Percentiles rank a stretch among this genome's conserved stretches.
These are phyloP conservation scores for Rhodotorula taiwanensis DNA, from an alignment of 768 basidiomycete genomes.

Conservation along the genomic window DNA sequence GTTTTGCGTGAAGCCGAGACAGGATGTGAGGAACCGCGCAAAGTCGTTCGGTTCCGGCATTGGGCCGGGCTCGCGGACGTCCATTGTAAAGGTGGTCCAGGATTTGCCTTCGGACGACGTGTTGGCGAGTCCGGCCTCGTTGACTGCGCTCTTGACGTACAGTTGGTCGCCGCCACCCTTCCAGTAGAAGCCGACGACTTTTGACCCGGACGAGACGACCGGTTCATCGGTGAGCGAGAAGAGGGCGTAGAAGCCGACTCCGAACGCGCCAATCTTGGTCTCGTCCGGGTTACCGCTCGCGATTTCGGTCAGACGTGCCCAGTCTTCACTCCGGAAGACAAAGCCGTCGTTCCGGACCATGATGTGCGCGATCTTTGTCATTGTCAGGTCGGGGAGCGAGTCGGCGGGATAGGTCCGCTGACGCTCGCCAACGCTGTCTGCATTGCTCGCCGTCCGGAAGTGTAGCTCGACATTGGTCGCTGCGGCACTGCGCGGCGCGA, in stretches of 20 bases:
- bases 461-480: slow-evolving; percentile 61
- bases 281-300: slow-evolving; percentile 93
- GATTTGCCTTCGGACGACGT: slow-evolving; percentile 43
- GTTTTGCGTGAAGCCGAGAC: slow-evolving; percentile 84
- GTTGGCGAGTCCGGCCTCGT: slow-evolving; percentile 25
- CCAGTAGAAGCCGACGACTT: slow-evolving; percentile 78
- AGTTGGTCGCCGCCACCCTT: slow-evolving; percentile 60
- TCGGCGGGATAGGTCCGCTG: slow-evolving; percentile 5
- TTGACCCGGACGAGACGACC: slow-evolving; percentile 52
- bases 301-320: slow-evolving; percentile 49
- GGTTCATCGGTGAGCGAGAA: slow-evolving; percentile 45
- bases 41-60: slow-evolving; percentile 78
- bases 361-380: slow-evolving; percentile 59
- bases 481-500: slow-evolving; percentile 14
- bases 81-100: slow-evolving; percentile 90
- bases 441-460: slow-evolving; percentile 55
- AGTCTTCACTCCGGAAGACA: slow-evolving; percentile 74
- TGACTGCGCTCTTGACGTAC: slow-evolving; percentile 41
- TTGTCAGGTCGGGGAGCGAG: slow-evolving; percentile 19
- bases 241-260: slow-evolving; percentile 38
- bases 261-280: slow-evolving; percentile 90
- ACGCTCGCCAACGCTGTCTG: background rate
- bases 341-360: slow-evolving; percentile 79
- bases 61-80: slow-evolving; percentile 67
- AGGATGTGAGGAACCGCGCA: slow-evolving; percentile 67